These are phyloP conservation scores for Ophiosphaerella korrae DNA, from an alignment of 2,329 filamentous ascomycete species.

Conservation along the genomic window DNA sequence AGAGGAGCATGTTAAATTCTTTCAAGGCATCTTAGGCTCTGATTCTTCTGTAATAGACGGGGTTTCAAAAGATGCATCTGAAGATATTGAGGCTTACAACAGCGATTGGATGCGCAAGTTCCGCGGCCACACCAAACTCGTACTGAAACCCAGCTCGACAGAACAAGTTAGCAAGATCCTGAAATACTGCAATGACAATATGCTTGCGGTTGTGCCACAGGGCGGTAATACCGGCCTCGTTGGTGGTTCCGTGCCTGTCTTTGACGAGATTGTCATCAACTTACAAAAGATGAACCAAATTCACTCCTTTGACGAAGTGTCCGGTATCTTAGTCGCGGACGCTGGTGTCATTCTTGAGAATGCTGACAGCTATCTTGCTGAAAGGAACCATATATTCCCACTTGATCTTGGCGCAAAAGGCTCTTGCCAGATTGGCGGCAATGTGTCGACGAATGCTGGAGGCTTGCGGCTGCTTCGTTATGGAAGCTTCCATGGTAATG, in stretches of 20 bases:
- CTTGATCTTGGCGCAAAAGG: slow-evolving; percentile 98
- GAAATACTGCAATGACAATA: slow-evolving; percentile 92
- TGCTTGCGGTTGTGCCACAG: slow-evolving; percentile 92
- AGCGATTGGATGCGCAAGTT: slow-evolving; percentile 99
- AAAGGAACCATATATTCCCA: slow-evolving; percentile 87
- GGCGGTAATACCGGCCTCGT: slow-evolving; percentile 97
- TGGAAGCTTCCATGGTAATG: slow-evolving; percentile 90
- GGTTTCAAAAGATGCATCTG: slow-evolving; percentile 71
- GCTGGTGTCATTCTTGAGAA: slow-evolving; percentile 90
- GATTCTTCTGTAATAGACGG: slow-evolving; percentile 84
- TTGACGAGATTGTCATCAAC: slow-evolving; percentile 96
- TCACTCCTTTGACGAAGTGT: slow-evolving; percentile 89
- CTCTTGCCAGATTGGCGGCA: slow-evolving; percentile 94
- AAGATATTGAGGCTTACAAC: slow-evolving; percentile 91
- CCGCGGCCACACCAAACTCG: slow-evolving; percentile 83
- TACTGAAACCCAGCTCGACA: slow-evolving; percentile 82
- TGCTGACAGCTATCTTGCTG: slow-evolving; percentile 82
- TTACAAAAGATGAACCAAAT: slow-evolving; percentile 90
- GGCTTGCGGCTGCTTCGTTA: slow-evolving; percentile 89
- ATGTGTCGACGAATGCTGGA: slow-evolving; percentile 93
- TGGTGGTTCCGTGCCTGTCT: slow-evolving; percentile 93
- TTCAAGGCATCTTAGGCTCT: slow-evolving; percentile 78
- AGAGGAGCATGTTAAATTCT: slow-evolving; percentile 78
- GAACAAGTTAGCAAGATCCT: slow-evolving; percentile 90
- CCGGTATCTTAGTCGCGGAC: slow-evolving; percentile 86